These are phyloP conservation scores for Tuber microsphaerosporum DNA, from an alignment of 495 filamentous ascomycete species.

Conservation along the genomic window DNA sequence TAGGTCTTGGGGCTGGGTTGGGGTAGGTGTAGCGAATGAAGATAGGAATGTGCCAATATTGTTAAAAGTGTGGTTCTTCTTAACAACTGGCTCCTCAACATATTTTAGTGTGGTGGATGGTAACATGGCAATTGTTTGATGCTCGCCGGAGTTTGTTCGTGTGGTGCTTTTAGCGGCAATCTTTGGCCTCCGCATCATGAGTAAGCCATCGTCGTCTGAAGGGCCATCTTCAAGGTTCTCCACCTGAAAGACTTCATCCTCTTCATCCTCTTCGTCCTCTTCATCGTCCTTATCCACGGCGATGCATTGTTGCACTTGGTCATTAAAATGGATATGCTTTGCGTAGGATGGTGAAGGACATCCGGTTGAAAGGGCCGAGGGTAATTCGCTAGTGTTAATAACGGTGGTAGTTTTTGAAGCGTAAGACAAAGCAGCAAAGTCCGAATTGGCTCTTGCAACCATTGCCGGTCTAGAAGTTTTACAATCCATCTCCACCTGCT, in stretches of 20 bases:
- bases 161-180: constrained; percentile 46
- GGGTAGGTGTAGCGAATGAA: constrained; percentile 44
- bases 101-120: constrained; percentile 90
- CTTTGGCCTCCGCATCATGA: constrained; percentile 64
- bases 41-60: constrained; percentile 38
- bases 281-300: constrained; percentile 78
- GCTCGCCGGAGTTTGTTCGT: constrained; percentile 55
- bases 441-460: constrained; percentile 51
- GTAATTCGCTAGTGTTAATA: constrained; percentile 52
- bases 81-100: constrained; percentile 64
- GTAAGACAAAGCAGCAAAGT: constrained; percentile 54
- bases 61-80: constrained; percentile 45
- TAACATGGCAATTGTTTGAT: constrained; percentile 87
- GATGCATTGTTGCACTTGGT: constrained; percentile 91
- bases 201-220: constrained; percentile 60
- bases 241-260: constrained; percentile 40
- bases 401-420: constrained; percentile 53
- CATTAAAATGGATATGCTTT: constrained; percentile 92
- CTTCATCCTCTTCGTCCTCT: constrained; percentile 59
- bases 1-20: constrained; percentile 39
- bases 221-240: constrained; percentile 57
- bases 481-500: constrained; percentile 58
- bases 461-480: constrained; percentile 42
- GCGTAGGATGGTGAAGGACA: constrained; percentile 42
- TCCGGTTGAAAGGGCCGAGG: constrained; percentile 57